Evolutionary conservation across 1,284 basidiomycete species (phyloP).

Genomic region (Cryptococcus sp.): DNA sequence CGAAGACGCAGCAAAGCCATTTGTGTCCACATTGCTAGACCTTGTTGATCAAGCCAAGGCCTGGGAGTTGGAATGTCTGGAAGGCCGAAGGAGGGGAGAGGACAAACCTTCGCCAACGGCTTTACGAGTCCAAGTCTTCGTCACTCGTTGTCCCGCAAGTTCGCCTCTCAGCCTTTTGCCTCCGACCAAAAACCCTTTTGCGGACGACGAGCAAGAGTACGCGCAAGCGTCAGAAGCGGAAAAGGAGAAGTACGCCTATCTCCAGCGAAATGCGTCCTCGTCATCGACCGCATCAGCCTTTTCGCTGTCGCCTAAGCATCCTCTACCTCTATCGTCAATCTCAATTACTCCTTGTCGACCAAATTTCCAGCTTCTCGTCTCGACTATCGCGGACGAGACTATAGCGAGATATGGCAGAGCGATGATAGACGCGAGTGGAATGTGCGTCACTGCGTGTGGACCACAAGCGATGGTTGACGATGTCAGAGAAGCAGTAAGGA

Average conservation of each 20-base stretch:
- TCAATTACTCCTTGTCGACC: conserved; percentile 31
- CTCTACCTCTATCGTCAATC: conserved; percentile 21
- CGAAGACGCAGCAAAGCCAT: conserved; percentile 39
- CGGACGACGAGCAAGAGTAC: background rate
- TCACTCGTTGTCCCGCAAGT: conserved; percentile 40
- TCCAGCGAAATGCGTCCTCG: conserved; percentile 2
- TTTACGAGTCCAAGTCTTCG: conserved; percentile 45
- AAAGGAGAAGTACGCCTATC: background rate
- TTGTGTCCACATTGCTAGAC: conserved; percentile 38
- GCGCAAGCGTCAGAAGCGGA: background rate
- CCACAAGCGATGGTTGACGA: conserved; percentile 39
- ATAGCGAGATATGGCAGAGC: conserved; percentile 19
- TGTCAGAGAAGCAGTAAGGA: conserved; percentile 29
- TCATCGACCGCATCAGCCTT: conserved; percentile 15
- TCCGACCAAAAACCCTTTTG: conserved; percentile 22
- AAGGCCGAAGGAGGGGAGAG: conserved; percentile 24
- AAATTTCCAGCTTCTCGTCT: conserved; percentile 23
- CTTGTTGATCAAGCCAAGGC: conserved; percentile 43
- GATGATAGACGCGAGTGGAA: conserved; percentile 26
- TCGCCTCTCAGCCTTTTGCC: conserved; percentile 32
- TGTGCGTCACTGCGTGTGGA: conserved; percentile 44
- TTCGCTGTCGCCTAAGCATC: conserved; percentile 3
- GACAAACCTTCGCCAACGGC: conserved; percentile 31
- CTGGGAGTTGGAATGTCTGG: conserved; percentile 35
- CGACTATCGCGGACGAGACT: conserved; percentile 28